Conservation (phyloP, 495 filamentous ascomycete species). For the Schizothecium vesticola region DNA sequence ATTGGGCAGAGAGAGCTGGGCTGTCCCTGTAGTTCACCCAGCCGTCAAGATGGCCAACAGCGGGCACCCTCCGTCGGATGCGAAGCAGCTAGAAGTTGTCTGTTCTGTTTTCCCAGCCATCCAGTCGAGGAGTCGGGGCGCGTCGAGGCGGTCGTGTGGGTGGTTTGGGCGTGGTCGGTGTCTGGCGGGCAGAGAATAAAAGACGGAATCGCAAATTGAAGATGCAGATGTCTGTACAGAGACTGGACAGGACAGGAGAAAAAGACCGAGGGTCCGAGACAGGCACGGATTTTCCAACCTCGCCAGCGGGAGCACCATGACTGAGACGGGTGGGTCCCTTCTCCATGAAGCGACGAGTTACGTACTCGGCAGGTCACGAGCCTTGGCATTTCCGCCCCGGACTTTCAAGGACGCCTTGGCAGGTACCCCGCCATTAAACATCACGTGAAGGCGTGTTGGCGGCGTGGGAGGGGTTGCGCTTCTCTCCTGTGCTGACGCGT, state of each 20-base stretch:
- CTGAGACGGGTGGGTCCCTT: not conserved
- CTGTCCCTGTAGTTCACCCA: not conserved
- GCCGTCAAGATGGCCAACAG: not conserved
- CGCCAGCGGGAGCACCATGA: not conserved
- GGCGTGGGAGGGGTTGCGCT: not conserved
- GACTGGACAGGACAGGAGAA: not conserved
- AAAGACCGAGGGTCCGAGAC: not conserved
- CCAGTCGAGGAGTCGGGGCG: not conserved
- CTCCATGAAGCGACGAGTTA: not conserved
- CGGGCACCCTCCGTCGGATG: not conserved
- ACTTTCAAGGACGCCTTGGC: not conserved
- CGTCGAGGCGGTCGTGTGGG: not conserved
- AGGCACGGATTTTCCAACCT: not conserved
- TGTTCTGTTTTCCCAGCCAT: not conserved
- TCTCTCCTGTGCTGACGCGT: not conserved
- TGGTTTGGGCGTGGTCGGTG: too few relatives aligned
- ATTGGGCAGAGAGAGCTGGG: not conserved
- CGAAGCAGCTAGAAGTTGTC: not conserved
- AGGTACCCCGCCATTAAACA: not conserved
- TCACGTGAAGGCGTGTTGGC: not conserved
- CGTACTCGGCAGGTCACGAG: not conserved
- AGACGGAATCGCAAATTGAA: not conserved
- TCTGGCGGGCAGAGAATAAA: not conserved
- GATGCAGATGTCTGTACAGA: not conserved
- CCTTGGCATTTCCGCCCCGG: not conserved